These are phyloP conservation scores for Cladosporium sphaerospermum DNA, from an alignment of 2,329 filamentous ascomycete genomes.

Conservation along the genomic window DNA sequence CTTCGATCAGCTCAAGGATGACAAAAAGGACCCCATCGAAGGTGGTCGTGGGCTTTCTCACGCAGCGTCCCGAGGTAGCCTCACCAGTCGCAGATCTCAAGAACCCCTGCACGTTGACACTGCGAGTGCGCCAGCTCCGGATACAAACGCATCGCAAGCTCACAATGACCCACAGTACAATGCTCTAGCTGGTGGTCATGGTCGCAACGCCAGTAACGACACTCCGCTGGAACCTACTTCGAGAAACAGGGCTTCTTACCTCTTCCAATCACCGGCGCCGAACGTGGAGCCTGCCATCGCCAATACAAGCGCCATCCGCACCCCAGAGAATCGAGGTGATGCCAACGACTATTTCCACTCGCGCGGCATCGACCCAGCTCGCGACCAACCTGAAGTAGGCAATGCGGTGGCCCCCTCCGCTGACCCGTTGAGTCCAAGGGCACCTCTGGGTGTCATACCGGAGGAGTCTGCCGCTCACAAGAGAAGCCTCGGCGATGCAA, in stretches of 20 bases:
- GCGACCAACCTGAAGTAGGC: background rate
- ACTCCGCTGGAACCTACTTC: conserved; percentile 38
- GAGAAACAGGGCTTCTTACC: conserved; percentile 41
- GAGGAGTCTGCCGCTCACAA: conserved; percentile 36
- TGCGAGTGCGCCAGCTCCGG: conserved; percentile 15
- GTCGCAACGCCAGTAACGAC: conserved; percentile 20
- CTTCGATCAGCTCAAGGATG: conserved; percentile 11
- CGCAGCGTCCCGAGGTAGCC: conserved; percentile 21
- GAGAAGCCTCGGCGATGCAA: conserved; percentile 35
- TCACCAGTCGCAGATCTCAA: conserved; percentile 24
- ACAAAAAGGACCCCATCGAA: conserved; percentile 12
- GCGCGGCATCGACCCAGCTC: background rate
- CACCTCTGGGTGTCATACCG: conserved; percentile 45
- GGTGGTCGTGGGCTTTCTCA: background rate
- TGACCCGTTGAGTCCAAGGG: conserved; percentile 19
- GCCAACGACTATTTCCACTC: conserved; percentile 14
- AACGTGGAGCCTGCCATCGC: background rate
- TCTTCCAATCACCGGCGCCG: conserved; percentile 40
- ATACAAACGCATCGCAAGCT: conserved; percentile 17
- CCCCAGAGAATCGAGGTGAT: conserved; percentile 4
- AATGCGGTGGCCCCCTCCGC: conserved; percentile 16
- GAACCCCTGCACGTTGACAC: conserved; percentile 26
- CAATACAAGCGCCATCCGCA: background rate
- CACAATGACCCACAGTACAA: conserved; percentile 15
- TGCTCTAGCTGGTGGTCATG: conserved; percentile 11